Conservation (phyloP, 2,329 filamentous ascomycete genomes). For the Exophiala dermatitidis region DNA sequence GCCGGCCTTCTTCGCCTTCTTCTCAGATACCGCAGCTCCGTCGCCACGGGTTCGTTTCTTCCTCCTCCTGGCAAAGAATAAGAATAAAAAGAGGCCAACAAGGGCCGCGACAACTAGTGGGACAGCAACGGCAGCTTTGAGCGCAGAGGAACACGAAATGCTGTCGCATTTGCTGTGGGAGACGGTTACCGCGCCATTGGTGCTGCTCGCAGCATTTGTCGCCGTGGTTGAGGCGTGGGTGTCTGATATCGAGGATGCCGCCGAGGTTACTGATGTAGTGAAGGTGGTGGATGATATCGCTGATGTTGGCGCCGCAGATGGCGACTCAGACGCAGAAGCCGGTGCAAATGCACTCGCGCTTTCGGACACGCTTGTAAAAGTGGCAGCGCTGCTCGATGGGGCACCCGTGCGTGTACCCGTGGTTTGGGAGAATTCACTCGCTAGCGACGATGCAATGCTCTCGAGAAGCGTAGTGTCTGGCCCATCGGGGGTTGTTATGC, state of each 20-base stretch:
- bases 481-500: background rate
- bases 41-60: conserved; percentile 3
- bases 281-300: conserved; percentile 14
- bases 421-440: conserved; percentile 9
- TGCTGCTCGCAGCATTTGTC: conserved; percentile 17
- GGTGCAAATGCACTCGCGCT: background rate
- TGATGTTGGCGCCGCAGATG: background rate
- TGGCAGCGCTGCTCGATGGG: background rate
- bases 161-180: conserved; percentile 18
- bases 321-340: background rate
- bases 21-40: conserved; percentile 16
- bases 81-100: conserved; percentile 15
- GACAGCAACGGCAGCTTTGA: conserved; percentile 26
- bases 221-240: conserved; percentile 7
- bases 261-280: conserved; percentile 6
- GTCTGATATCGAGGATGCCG: background rate
- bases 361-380: background rate
- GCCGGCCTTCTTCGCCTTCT: conserved; percentile 16
- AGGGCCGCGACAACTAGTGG: conserved; percentile 23
- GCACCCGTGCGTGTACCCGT: background rate
- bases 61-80: conserved; percentile 23
- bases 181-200: conserved; percentile 16
- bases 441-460: conserved; percentile 9
- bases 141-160: conserved; percentile 22
- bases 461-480: conserved; percentile 6